Conservation (phyloP, 2,329 filamentous ascomycete species). For the Ophiostoma populinum region DNA sequence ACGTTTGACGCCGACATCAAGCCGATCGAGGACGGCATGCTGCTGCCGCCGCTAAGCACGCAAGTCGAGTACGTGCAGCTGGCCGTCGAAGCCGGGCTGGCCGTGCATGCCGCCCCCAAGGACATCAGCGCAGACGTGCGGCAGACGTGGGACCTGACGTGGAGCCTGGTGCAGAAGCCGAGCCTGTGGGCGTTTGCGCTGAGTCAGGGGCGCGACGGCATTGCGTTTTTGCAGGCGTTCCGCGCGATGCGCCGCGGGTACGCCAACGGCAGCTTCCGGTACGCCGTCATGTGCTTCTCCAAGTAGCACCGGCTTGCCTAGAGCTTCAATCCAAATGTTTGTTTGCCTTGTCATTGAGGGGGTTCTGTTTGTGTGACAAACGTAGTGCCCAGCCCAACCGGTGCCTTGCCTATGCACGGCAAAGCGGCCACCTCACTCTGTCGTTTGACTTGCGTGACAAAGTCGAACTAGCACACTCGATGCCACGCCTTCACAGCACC, state of each 20-base stretch:
- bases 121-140: conserved; percentile 41
- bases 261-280: conserved; percentile 38
- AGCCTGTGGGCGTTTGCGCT: conserved; percentile 44
- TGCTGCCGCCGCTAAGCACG: conserved; percentile 38
- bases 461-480: no score
- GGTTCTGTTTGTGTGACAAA: no score
- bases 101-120: conserved; percentile 27
- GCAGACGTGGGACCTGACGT: conserved; percentile 48
- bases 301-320: no score
- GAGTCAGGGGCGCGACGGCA: conserved; percentile 39
- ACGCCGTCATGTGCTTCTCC: conserved; percentile 43
- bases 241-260: conserved; percentile 43
- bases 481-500: no score
- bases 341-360: no score
- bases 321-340: no score
- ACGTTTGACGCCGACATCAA: conserved; percentile 34
- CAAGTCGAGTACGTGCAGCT: conserved; percentile 33
- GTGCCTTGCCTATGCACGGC: no score
- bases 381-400: no score
- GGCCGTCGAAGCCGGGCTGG: conserved; percentile 30
- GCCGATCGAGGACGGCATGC: conserved; percentile 43
- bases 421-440: no score
- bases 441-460: no score
- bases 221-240: conserved; percentile 44
- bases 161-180: conserved; percentile 40